Evolutionary conservation across 108 stramenopile species (phyloP).

Genomic region (Craspedostauros australis): DNA sequence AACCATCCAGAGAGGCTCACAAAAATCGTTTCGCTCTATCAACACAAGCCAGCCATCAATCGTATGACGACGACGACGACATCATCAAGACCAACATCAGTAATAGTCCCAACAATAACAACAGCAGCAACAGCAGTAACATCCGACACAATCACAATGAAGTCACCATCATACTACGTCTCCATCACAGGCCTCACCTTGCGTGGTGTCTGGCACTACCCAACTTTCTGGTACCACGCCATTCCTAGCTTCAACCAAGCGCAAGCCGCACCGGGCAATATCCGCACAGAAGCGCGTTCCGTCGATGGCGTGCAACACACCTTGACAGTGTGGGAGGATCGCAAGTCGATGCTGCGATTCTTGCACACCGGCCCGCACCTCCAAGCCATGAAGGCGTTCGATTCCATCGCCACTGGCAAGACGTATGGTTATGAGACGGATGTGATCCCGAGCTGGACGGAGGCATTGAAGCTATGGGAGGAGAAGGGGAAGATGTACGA

Average conservation of each 20-base stretch:
- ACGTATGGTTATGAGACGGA: slow-evolving; percentile 24
- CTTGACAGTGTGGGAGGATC: slow-evolving; percentile 17
- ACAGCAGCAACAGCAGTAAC: too few relatives aligned
- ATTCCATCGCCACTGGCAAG: slow-evolving; percentile 14
- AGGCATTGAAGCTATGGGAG: slow-evolving; percentile 13
- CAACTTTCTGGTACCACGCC: slow-evolving; percentile 9
- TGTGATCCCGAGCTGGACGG: slow-evolving; percentile 11
- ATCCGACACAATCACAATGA: neutral
- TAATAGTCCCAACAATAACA: too few relatives aligned
- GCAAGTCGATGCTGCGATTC: slow-evolving; percentile 3
- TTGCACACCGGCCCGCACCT: slow-evolving; percentile 5
- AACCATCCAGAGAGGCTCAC: too few relatives aligned
- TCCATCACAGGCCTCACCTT: slow-evolving; percentile 18
- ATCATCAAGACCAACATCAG: too few relatives aligned
- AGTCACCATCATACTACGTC: slow-evolving; percentile 15
- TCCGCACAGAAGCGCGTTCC: neutral
- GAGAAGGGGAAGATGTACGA: too few relatives aligned
- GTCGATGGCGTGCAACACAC: slow-evolving; percentile 16
- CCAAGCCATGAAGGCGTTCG: slow-evolving; percentile 37
- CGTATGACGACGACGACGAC: too few relatives aligned
- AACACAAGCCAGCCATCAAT: too few relatives aligned
- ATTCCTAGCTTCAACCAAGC: slow-evolving; percentile 14
- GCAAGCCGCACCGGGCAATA: slow-evolving; percentile 6
- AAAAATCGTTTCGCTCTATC: too few relatives aligned
- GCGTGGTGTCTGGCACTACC: neutral